Evolutionary conservation across 2,329 filamentous ascomycete species (phyloP), one percentile per base, ranked within the genome.

Genomic region (Chaetomiaceae sp.): DNA sequence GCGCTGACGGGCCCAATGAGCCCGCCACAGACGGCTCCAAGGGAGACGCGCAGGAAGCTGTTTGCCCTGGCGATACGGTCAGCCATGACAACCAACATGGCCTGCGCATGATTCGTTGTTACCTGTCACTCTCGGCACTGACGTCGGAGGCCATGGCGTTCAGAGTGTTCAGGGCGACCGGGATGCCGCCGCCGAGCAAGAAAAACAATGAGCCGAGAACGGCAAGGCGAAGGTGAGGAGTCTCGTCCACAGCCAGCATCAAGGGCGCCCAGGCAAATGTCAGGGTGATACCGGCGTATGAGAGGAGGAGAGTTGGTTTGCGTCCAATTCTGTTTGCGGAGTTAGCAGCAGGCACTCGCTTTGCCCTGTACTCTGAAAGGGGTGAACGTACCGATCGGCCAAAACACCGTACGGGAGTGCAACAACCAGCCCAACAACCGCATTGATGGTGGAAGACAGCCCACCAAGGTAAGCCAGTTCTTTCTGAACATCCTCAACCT

Each of bases 101-200:
- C n/a, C n/a, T n/a, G n/a, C n/a, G n/a, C n/a, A n/a, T n/a, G n/a
- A n/a, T n/a, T n/a, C n/a, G n/a, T n/a, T n/a, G n/a, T 27, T 45
- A 56, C 55, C 42, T 50, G 4, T 57, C 53, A 2, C 42, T 30
- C 7, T 56, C 50, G 6, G 47, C 24, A 34, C 50, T 53, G 26
- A 57, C 27, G 26, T 57, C 55, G 9, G 53, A 50, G 11, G 50
- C 50, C 50, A 57, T 57, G 2, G 55, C 47, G 12, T 53, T 48
- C 14, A 57, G 48, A 2, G 45, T 37, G 38, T 56, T 57, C 29
- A 55, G 36, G 12, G 53, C 55, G 5, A 53, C 49, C 5, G 55
- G 53, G 5, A 56, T 33, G 1, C 55, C 55, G 10, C 55, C 55
- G 4, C 55, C 55, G 10, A 57, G 47, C 10, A 57, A 29, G 15